Evolutionary conservation across 441 rosid genomes (phyloP).

Genomic region (Manihot esculenta): DNA sequence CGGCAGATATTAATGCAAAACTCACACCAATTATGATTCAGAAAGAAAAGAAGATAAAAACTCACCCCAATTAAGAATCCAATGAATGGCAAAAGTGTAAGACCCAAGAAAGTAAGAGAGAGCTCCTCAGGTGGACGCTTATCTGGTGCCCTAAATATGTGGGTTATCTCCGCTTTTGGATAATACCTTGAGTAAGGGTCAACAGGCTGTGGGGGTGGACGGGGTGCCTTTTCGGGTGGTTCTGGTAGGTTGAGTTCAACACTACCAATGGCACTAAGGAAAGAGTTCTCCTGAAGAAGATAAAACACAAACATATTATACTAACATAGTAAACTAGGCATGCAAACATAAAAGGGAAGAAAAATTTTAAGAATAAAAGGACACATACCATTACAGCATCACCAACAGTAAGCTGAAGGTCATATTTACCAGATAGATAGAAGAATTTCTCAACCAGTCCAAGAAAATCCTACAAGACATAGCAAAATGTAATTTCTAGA

Average conservation of each 20-base stretch:
- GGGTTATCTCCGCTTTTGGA: slow-evolving; percentile 83
- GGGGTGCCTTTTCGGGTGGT: slow-evolving; percentile 87
- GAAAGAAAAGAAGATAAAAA: too few species aligned
- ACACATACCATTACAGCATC: slow-evolving; percentile 82
- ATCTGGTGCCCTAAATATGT: slow-evolving; percentile 86
- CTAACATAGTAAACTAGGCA: neutral
- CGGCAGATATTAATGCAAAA: slow-evolving; percentile 12
- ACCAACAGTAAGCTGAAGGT: slow-evolving; percentile 78
- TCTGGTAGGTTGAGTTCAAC: slow-evolving; percentile 87
- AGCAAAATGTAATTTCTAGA: neutral
- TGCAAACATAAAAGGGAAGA: slow-evolving; percentile 5
- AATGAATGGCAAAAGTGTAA: slow-evolving; percentile 63
- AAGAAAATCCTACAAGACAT: slow-evolving; percentile 69
- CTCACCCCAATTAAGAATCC: slow-evolving; percentile 90
- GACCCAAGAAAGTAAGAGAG: slow-evolving; percentile 82
- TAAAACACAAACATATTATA: neutral
- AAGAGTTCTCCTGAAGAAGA: slow-evolving; percentile 77
- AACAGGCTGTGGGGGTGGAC: slow-evolving; percentile 55
- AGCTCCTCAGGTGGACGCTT: slow-evolving; percentile 79
- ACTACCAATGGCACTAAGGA: slow-evolving; percentile 62
- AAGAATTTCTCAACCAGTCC: slow-evolving; percentile 88
- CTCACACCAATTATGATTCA: slow-evolving; percentile 87
- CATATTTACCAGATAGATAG: slow-evolving; percentile 84
- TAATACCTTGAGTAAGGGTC: slow-evolving; percentile 73
- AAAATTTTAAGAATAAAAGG: neutral